Conservation (phyloP, 345 rosid genomes). For the Eucalyptus sp. region DNA sequence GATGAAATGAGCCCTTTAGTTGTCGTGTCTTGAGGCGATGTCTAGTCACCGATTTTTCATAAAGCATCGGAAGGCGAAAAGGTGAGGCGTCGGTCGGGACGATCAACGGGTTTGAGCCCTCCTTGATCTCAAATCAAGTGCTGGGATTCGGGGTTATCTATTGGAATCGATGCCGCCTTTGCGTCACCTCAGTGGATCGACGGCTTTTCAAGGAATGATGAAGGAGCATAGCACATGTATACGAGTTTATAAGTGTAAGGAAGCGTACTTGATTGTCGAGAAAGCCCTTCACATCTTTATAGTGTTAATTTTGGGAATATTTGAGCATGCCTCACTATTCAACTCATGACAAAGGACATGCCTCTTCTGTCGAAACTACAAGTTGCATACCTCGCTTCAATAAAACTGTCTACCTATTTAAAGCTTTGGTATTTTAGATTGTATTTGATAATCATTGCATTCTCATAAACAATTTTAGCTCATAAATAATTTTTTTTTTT, state of each 20-base stretch:
- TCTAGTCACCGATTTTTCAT: background rate
- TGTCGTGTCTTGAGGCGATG: rapidly evolving
- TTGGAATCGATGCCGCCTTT: background rate
- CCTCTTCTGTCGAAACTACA: background rate
- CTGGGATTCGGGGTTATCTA: background rate
- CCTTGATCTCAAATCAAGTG: background rate
- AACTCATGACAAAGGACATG: background rate
- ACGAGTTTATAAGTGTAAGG: background rate
- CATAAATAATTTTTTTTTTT: rapidly evolving
- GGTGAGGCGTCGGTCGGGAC: background rate
- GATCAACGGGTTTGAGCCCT: background rate
- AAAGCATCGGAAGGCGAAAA: background rate
- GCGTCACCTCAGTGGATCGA: background rate
- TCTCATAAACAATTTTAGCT: too few species aligned
- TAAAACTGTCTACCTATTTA: background rate
- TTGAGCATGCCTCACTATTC: background rate
- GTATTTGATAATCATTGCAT: too few species aligned
- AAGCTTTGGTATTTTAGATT: background rate
- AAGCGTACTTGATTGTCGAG: background rate
- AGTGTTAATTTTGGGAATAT: background rate
- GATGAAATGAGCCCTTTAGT: background rate
- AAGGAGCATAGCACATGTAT: background rate
- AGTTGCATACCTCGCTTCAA: background rate
- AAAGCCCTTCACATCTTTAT: background rate
- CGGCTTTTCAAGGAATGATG: background rate